Base-by-base conservation (phyloP, 192 early-diverging fungal genomes). In the Endogone sp. region DNA sequence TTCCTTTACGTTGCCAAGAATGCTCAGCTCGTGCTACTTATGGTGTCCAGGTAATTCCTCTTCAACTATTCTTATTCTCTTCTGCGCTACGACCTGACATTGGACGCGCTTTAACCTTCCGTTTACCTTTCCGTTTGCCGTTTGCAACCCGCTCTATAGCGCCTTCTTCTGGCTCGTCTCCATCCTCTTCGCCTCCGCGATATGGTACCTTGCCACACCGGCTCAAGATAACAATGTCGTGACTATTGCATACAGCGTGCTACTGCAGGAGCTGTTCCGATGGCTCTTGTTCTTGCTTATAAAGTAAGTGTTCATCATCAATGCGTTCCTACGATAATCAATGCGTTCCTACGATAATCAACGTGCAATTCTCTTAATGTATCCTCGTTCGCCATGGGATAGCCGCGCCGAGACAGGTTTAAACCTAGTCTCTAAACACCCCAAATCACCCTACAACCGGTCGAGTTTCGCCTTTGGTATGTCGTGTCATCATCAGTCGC, bases 151-250 rank as follows among this genome's bases (percentile, higher is more conserved):
- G 44, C 54, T 62, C 55, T 29, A 2, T 57, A 93, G 92, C 65
- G 91, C 92, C 13, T 94, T 94, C 78, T 94, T 94, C 68, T 94
- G 91, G 86, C 77, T 94, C 16, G 63, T 93, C 23, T 88, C 92
- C 0, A 78, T 93, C 29, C 78, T 94, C 2, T 26, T 92, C 0
- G 80, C 92, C 9, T 89, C 91, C 13, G 75, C 83, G n/a, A 83
- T 92, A 63, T 94, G 92, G 90, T 91, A 78, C 69, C 27, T 88
- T 2, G 77, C 78, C 0, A 78, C 72, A 25, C 55, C 66, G 22
- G 64, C 75, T 29, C 83, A 81, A 66, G n/a, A 64, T 24, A 75
- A 67, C 10, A 74, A 82, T 29, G 62, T 69, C 2, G 74, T 83
- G 3, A 85, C 81, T 2, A 85, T 93, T 29, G 68, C 85, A 11